Percentiles rank a stretch among this genome's conserved stretches.
phyloP scores from a whole-genome alignment of 1,284 basidiomycete genomes.

The Cutaneotrichosporon cavernicola region DNA sequence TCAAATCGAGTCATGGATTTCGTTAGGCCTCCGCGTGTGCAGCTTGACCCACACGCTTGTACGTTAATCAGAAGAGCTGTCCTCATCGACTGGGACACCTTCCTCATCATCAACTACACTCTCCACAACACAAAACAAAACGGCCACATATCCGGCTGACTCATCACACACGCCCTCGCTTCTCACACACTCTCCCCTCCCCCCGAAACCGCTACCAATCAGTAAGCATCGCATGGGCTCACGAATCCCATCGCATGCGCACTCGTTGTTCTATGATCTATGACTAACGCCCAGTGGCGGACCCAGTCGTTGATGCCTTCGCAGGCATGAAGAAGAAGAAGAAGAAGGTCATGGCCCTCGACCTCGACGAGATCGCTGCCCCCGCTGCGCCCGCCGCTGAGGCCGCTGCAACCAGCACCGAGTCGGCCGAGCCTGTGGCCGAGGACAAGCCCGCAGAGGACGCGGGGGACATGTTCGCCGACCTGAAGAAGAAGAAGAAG shows the following conservation, averaged over 20 bases:
- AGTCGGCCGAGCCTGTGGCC: conserved; percentile 35
- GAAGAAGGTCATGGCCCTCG: conserved; percentile 54
- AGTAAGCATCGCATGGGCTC: conserved; percentile 2
- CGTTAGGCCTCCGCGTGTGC: background rate
- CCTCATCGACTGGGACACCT: background rate
- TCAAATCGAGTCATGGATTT: background rate
- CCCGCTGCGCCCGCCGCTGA: conserved; percentile 32
- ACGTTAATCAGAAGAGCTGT: background rate
- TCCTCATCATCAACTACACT: background rate
- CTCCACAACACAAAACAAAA: background rate
- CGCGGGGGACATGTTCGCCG: conserved; percentile 54
- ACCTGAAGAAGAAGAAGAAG: conserved; percentile 59
- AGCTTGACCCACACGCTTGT: too few relatives aligned
- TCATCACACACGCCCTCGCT: background rate
- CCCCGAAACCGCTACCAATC: background rate
- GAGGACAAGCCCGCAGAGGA: conserved; percentile 38
- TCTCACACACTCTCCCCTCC: background rate
- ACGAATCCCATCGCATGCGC: background rate
- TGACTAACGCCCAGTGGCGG: conserved; percentile 39
- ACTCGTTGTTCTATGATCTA: conserved; percentile 1
- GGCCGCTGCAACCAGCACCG: conserved; percentile 37
- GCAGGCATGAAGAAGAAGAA: conserved; percentile 59
- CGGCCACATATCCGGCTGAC: conserved; percentile 4
- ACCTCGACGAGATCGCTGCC: conserved; percentile 47
- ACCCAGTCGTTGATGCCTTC: conserved; percentile 55